Evolutionary conservation across 2,329 filamentous ascomycete species (phyloP), one percentile per base, ranked within the genome.

Genomic region (Fusarium subglutinans): DNA sequence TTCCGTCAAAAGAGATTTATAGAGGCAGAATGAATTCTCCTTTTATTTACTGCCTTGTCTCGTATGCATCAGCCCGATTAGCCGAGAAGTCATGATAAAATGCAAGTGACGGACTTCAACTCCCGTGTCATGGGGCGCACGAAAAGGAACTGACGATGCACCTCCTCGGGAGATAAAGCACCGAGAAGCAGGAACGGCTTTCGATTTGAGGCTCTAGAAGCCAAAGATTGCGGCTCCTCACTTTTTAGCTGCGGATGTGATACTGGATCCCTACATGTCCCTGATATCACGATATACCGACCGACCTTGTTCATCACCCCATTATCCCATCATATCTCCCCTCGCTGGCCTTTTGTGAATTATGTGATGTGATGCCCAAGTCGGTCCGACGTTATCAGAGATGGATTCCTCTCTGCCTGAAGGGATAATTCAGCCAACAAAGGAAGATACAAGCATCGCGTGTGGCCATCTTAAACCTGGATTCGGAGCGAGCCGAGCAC

Each of bases 341-440:
- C 30, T 35, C 6, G 37, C 66, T n/a, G 43, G 30, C 9, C 35
- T 45, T 45, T 38, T 43, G 22, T 35, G 24, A 69, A 53, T 8
- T 63, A 51, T 51, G 44, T 44, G 45, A 41, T 59, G 33, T 22
- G 45, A 38, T 63, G 24, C n/a, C 57, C 43, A 15, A 51, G 37
- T 53, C 41, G 40, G 48, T 30, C 53, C 50, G 44, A 63, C 24
- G 45, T 43, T 45, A 10, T 57, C 56, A 38, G 59, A 65, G 8
- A 74, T 74, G 69, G 35, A 51, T 58, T 47, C 59, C 53, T 28
- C 58, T 55, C 40, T 41, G 18, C 57, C 71, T n/a, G 22, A 43
- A 38, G 40, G 58, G 28, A 59, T 22, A 17, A 37, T 48, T 15
- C 30, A 30, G 18, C 28, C 48, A 22, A 43, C 54, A 22, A 57